Conservation (phyloP, 176 grass and related monocot genomes). For the Rhynchospora tenuis region DNA sequence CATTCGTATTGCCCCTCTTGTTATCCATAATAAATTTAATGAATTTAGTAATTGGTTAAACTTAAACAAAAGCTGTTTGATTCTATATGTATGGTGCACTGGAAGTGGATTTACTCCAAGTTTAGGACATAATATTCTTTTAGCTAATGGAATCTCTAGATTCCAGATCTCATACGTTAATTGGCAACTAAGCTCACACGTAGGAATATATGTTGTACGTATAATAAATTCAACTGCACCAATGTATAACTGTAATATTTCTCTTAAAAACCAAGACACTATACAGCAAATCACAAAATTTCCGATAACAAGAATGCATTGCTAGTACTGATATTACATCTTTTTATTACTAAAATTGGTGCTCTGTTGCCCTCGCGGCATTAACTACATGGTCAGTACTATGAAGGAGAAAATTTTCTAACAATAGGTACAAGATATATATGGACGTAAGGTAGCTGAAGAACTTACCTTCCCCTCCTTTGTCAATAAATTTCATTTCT, state of each 20-base stretch:
- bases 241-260: not conserved
- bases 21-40: no score
- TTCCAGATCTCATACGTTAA: not conserved
- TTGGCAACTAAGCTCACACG: not conserved
- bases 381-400: not conserved
- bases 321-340: not conserved
- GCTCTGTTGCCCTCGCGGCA: not conserved
- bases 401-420: not conserved
- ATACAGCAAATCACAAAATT: not conserved
- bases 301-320: not conserved
- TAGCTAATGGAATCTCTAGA: not conserved
- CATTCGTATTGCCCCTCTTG: not conserved
- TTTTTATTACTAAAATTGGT: conserved; percentile 5
- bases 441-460: not conserved
- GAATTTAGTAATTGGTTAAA: no score
- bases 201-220: not conserved
- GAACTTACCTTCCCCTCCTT: not conserved
- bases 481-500: not conserved
- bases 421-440: conserved; percentile 17
- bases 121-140: not conserved
- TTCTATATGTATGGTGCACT: not conserved
- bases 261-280: not conserved
- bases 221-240: not conserved
- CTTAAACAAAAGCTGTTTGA: not conserved
- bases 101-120: not conserved